Evolutionary conservation across 108 stramenopile species (phyloP), one percentile per base, ranked within the genome.

Genomic region (Discostella pseudostelligera): DNA sequence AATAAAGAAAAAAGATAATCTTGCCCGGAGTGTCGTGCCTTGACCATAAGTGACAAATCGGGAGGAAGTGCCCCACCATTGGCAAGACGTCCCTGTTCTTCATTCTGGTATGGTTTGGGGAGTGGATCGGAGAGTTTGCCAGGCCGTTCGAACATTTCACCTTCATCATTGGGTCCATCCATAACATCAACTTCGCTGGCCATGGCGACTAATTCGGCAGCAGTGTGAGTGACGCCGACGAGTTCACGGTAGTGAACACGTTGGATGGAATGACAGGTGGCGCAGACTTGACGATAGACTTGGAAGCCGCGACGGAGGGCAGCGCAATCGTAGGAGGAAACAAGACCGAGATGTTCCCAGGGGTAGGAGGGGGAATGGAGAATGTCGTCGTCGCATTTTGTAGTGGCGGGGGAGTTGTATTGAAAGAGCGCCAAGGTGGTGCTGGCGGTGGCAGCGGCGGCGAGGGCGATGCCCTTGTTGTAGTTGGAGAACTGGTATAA

Each of bases 1-100:
- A 99, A 80, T 7, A 99, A 83, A 16, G 87, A 78, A 65, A 98
- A 96, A 45, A 99, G 81, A 84, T 99, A 99, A 72, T 99, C 96
- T 50, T 89, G 88, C 57, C 99, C 99, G 39, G 78, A 69, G 80
- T 96, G 97, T 65, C 99, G 93, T 4, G 97, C 97, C 93, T 99
- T 99, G 80, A 95, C 95, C 90, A 99, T 97, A 39, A 99, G 85
- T 49, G 85, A 87, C 19, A 99, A 79, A 69, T 99, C 99, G 24
- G 99, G 99, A n/a, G 99, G 99, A 53, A 90, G 86, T 2, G 99
- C 97, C 29, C 99, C 99, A 69, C 92, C 93, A 82, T 99, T 99
- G 62, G 97, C 97, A 39, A 94, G 79, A 60, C 96, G 96, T 20
- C 90, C 99, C 21, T 86, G 83, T 56, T 96, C 97, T 72, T 97